Percentiles rank a stretch among this genome's conserved stretches.
Evolutionary conservation across 257 asterid species (phyloP).

Genomic region (Ilex aquifolium): DNA sequence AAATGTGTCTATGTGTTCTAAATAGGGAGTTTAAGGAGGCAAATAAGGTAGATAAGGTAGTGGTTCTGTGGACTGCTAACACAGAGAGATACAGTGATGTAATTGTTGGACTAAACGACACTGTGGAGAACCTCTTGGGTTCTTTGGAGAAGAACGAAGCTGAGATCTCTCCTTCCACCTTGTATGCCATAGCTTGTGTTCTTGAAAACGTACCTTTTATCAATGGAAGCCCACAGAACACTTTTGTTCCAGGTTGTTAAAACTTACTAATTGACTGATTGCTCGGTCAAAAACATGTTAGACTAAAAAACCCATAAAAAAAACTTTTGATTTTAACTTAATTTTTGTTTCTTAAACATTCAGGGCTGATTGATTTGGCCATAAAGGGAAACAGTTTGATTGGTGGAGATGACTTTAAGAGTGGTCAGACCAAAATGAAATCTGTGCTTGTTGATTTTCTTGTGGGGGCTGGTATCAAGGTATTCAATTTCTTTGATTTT

Average conservation of each 20-base stretch:
- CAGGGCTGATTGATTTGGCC: constrained; percentile 87
- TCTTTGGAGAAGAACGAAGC: constrained; percentile 70
- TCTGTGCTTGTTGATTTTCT: constrained; percentile 96
- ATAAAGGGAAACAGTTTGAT: constrained; percentile 74
- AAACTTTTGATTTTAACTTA: neutral
- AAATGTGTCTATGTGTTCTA: neutral
- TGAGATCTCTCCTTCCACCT: constrained; percentile 87
- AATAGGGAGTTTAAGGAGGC: constrained; percentile 86
- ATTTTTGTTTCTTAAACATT: neutral
- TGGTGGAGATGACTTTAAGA: constrained; percentile 97
- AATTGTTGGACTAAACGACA: constrained; percentile 81
- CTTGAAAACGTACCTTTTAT: constrained; percentile 81
- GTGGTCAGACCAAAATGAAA: constrained; percentile 99
- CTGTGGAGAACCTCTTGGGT: constrained; percentile 68
- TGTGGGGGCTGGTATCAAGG: constrained; percentile 99
- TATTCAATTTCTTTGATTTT: constrained; percentile 6
- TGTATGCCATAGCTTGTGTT: constrained; percentile 70
- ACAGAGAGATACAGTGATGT: constrained; percentile 92
- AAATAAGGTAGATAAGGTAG: constrained; percentile 74
- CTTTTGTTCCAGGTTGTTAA: constrained; percentile 80
- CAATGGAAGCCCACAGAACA: constrained; percentile 98
- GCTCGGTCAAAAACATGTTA: no score
- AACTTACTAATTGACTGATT: neutral
- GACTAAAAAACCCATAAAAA: no score
- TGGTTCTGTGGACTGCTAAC: constrained; percentile 98